Evolutionary conservation across 2,329 filamentous ascomycete species (phyloP).

Genomic region (Helicocarpus griseus): DNA sequence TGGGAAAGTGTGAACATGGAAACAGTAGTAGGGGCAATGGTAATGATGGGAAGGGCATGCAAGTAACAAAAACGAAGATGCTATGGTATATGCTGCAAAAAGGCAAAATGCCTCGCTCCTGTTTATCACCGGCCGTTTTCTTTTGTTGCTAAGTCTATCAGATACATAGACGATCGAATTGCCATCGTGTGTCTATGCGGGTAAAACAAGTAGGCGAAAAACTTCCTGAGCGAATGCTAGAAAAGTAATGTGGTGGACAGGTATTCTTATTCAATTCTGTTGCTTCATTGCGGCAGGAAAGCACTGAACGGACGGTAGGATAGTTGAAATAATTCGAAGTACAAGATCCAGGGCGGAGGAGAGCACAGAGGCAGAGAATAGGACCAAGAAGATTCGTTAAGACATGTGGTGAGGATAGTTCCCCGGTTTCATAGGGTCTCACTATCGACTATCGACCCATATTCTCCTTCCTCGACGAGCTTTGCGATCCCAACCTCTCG

Average conservation of each 20-base stretch:
- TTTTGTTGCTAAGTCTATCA: not conserved
- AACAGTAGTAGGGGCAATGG: not conserved
- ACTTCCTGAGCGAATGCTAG: too few species aligned
- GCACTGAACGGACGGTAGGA: too few species aligned
- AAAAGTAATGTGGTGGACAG: too few species aligned
- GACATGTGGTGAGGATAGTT: not conserved
- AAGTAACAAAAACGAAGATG: not conserved
- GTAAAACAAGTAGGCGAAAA: too few species aligned
- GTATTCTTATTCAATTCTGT: too few species aligned
- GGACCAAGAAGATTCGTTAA: not conserved
- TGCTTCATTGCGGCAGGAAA: too few species aligned
- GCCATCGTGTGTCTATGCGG: too few species aligned
- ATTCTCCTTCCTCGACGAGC: slow-evolving; percentile 18
- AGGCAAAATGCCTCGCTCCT: not conserved
- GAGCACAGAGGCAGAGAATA: too few species aligned
- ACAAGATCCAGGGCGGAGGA: too few species aligned
- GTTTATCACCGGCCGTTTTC: not conserved
- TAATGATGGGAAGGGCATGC: not conserved
- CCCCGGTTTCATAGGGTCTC: not conserved
- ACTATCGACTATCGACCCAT: slow-evolving; percentile 19
- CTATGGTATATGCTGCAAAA: not conserved
- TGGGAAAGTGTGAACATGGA: not conserved
- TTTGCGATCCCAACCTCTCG: slow-evolving; percentile 18
- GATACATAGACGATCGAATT: too few species aligned
- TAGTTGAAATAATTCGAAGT: too few species aligned